These are phyloP conservation scores for Staphylotrichum tortipilum DNA, from an alignment of 495 filamentous ascomycete species.

Conservation along the genomic window DNA sequence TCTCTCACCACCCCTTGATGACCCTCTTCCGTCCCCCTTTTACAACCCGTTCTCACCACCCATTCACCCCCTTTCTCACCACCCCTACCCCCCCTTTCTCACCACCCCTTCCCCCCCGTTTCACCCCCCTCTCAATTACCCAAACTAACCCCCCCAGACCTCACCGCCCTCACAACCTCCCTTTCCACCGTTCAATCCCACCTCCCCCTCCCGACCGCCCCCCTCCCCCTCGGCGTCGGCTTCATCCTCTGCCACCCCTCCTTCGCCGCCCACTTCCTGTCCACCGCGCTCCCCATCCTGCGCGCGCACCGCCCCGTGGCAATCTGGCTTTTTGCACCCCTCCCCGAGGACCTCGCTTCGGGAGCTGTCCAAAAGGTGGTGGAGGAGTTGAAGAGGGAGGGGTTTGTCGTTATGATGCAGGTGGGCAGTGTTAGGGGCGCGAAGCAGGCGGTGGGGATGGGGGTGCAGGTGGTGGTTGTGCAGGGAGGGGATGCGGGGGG, in stretches of 20 bases:
- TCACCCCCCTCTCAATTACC: slow-evolving; percentile 22
- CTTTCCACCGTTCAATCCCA: slow-evolving; percentile 29
- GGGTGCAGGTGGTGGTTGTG: slow-evolving; percentile 59
- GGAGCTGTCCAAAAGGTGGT: background rate
- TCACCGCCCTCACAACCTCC: slow-evolving; percentile 22
- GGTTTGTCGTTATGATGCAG: slow-evolving; percentile 44
- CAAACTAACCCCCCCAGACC: no score
- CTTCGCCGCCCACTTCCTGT: slow-evolving; percentile 20
- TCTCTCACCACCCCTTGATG: background rate
- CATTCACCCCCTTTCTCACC: background rate
- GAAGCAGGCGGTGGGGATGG: slow-evolving; percentile 28
- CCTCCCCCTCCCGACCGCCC: slow-evolving; percentile 8
- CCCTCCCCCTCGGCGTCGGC: slow-evolving; percentile 32
- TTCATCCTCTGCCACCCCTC: slow-evolving; percentile 28
- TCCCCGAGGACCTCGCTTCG: slow-evolving; percentile 30
- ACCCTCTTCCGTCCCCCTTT: no score
- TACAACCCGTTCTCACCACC: no score
- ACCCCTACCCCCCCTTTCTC: background rate
- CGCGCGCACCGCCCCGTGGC: slow-evolving; percentile 50
- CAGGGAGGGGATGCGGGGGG: slow-evolving; percentile 72
- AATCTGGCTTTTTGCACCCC: slow-evolving; percentile 67
- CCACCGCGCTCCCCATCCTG: slow-evolving; percentile 31
- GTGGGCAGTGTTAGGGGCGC: slow-evolving; percentile 55
- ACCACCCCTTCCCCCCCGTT: background rate
- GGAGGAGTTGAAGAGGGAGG: slow-evolving; percentile 14